A percentile compares a stretch with the other conserved stretches of the same genome.
These are phyloP conservation scores for Uronychia setigera DNA, from an alignment of 73 alveolate species.

Conservation along the genomic window DNA sequence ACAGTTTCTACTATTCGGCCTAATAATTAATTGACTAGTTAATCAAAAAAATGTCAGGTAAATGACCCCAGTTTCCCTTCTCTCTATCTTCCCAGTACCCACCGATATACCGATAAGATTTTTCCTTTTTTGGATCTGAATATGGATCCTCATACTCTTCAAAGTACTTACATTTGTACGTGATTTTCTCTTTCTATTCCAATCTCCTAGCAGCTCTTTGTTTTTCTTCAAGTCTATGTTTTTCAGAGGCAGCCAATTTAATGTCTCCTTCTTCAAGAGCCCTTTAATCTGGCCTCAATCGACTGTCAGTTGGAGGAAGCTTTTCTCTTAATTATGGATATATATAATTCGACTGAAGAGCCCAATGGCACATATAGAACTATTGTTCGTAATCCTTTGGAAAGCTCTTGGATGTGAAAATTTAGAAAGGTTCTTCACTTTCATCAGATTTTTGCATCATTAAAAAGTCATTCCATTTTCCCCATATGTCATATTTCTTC, in stretches of 20 bases:
- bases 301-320: constrained; percentile 92
- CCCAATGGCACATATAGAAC: constrained; percentile 79
- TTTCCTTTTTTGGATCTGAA: constrained; percentile 42
- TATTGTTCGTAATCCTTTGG: constrained; percentile 79
- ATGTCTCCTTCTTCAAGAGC: constrained; percentile 95
- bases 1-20: too few relatives aligned
- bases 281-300: constrained; percentile 95
- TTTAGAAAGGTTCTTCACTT: not conserved
- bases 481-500: constrained; percentile 71
- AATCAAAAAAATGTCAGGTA: constrained; percentile 11
- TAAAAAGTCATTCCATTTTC: constrained; percentile 87
- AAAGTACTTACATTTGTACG: constrained; percentile 78
- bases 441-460: constrained; percentile 55
- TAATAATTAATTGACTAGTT: too few relatives aligned
- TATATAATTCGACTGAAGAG: constrained; percentile 83
- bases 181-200: constrained; percentile 71
- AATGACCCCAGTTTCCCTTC: not conserved
- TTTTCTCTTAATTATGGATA: constrained; percentile 70
- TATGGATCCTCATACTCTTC: constrained; percentile 62
- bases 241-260: constrained; percentile 86
- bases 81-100: constrained; percentile 42
- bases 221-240: constrained; percentile 89
- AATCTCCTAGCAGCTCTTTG: constrained; percentile 85
- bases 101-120: constrained; percentile 7
- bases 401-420: not conserved